Base-by-base conservation (phyloP, 345 rosid genomes). In the Pseudoturritis turrita region DNA sequence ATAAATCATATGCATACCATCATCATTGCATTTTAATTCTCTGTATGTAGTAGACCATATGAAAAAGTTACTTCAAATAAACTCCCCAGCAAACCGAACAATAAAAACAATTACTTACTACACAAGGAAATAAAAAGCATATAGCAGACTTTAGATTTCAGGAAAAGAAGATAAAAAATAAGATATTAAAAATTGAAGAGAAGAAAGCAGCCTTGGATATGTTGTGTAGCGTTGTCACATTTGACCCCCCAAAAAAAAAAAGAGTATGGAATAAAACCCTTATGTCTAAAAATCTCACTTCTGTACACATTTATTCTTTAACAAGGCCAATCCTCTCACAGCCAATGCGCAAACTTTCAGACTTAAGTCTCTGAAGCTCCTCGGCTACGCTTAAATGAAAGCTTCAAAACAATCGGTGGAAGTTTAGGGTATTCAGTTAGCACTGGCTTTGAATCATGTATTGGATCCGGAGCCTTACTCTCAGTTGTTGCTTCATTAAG, bases 371-470 rank as follows among this genome's bases (percentile, higher is more conserved):
- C 51, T 35, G 44, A 36, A 60, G 18, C 64, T 75, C 54, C 49
- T 44, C 56, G 56, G 43, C 51, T 19, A 51, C 71, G 75, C 62
- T 71, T 76, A 35, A 52, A 37, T 23, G 79, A 65, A 61, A 69
- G 65, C 66, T 70, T 76, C 37, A 62, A 50, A n/a, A 76, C 71
- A 54, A 76, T 76, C 1, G 79, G 79, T 15, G 75, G 75, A 47
- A 63, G 71, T 56, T 63, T 76, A 4, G 61, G 79, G 63, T 55
- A 39, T 40, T 62, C 61, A 37, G 54, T 55, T 54, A 3, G 21
- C 55, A 28, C 61, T 3, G 71, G 71, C 66, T 33, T 47, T 46
- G 71, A 63, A 4, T 55, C 71, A 36, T 55, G 53, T 55, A 44
- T 41, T 40, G 3, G 17, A 47, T 40, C 65, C 54, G 28, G 47